Conservation (phyloP, 2,329 filamentous ascomycete genomes). For the Colletotrichum gloeosporioides region DNA sequence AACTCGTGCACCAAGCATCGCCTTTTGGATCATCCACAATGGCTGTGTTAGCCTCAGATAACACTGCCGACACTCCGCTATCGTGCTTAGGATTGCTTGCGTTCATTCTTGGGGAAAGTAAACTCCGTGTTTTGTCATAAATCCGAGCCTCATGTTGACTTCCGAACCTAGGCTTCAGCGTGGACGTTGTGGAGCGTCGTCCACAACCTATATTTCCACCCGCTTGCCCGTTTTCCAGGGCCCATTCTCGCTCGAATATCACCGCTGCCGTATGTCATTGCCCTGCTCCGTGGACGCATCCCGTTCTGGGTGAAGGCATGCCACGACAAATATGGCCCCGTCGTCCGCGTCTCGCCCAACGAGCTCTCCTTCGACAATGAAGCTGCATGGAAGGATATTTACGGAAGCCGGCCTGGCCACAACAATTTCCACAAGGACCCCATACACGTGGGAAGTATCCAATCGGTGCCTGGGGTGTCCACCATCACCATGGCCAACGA, state of each 20-base stretch:
- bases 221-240: neutral
- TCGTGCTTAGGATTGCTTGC: fast-evolving
- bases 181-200: neutral
- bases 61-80: neutral
- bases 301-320: conserved; percentile 28
- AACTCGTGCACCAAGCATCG: neutral
- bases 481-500: conserved; percentile 11
- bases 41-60: neutral
- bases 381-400: conserved; percentile 9
- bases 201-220: neutral
- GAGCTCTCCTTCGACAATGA: conserved; percentile 10
- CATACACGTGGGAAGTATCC: conserved; percentile 32
- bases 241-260: neutral
- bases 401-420: conserved; percentile 16
- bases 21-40: neutral
- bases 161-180: neutral
- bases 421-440: conserved; percentile 33
- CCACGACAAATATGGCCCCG: conserved; percentile 25
- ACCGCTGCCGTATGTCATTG: conserved; percentile 13
- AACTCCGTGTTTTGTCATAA: neutral
- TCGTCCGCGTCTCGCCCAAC: conserved; percentile 13
- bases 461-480: conserved; percentile 2
- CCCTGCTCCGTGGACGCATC: conserved; percentile 25
- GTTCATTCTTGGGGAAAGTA: neutral
- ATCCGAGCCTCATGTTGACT: neutral